phyloP scores from a whole-genome alignment of 2,329 filamentous ascomycete species.

The Calonectria pteridis region DNA sequence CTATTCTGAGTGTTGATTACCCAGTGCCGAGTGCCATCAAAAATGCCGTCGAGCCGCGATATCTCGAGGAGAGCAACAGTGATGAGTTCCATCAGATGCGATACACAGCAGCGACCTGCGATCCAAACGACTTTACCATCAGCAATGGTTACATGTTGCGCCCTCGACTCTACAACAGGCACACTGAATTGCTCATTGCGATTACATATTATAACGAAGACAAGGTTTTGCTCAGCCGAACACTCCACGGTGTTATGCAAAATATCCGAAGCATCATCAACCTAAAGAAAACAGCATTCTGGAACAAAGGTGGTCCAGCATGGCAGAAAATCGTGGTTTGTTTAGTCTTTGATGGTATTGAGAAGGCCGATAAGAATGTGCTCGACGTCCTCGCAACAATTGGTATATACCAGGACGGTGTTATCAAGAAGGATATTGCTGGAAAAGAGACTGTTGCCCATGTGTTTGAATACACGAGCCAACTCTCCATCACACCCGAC shows the following conservation, averaged over 20 bases:
- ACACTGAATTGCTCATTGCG: neutral
- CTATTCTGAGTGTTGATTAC: neutral
- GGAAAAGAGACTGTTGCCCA: neutral
- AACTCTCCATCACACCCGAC: neutral
- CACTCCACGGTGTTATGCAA: neutral
- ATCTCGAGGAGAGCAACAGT: neutral
- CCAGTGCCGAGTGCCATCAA: neutral
- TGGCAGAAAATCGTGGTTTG: constrained; percentile 1
- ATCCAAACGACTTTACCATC: constrained; percentile 2
- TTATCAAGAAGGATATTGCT: neutral
- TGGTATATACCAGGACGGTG: neutral
- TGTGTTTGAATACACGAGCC: neutral
- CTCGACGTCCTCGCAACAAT: neutral
- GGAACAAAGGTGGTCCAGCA: constrained; percentile 1
- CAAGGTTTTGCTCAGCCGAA: neutral
- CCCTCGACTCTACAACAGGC: neutral
- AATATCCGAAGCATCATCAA: constrained; percentile 1
- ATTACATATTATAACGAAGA: constrained; percentile 1
- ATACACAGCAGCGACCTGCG: neutral
- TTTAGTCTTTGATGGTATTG: neutral
- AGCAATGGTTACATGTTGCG: neutral
- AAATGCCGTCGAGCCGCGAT: neutral
- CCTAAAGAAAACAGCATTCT: constrained; percentile 1
- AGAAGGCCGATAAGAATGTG: neutral
- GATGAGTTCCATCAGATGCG: neutral